These are phyloP conservation scores for Fusarium setosum DNA, from an alignment of 2,329 filamentous ascomycete genomes.

Conservation along the genomic window DNA sequence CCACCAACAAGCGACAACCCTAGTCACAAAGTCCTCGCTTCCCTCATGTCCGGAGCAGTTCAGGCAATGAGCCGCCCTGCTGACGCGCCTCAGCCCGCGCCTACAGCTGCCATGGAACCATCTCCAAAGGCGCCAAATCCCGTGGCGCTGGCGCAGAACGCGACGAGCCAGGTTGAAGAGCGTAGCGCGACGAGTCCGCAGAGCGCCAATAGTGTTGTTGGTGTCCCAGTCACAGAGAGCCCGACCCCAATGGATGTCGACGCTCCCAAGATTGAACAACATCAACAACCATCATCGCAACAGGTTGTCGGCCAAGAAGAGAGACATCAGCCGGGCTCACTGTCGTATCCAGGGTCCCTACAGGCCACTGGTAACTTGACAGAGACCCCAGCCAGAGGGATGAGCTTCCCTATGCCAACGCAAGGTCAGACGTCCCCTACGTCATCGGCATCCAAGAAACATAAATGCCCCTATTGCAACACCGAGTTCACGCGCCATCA, in stretches of 20 bases:
- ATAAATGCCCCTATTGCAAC: conserved; percentile 96
- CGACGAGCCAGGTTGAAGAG: conserved; percentile 51
- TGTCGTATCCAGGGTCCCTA: conserved; percentile 67
- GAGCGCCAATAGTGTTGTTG: conserved; percentile 56
- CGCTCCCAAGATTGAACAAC: conserved; percentile 37
- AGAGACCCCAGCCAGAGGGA: conserved; percentile 60
- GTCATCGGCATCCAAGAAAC: conserved; percentile 78
- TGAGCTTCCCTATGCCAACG: conserved; percentile 68
- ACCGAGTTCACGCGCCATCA: conserved; percentile 98
- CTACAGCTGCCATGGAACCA: conserved; percentile 57
- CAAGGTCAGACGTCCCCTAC: conserved; percentile 64
- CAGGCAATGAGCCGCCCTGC: conserved; percentile 66
- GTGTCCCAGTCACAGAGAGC: conserved; percentile 59
- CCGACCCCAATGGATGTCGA: conserved; percentile 68
- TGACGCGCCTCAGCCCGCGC: conserved; percentile 60
- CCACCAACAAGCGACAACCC: conserved; percentile 64
- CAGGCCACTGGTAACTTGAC: conserved; percentile 55
- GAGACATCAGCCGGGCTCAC: conserved; percentile 59
- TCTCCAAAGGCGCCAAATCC: conserved; percentile 51
- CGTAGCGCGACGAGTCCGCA: conserved; percentile 56
- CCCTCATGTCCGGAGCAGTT: conserved; percentile 64
- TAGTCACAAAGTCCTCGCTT: conserved; percentile 63
- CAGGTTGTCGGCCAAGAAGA: conserved; percentile 63
- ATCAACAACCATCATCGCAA: conserved; percentile 49
- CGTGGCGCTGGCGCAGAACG: conserved; percentile 47